phyloP scores from a whole-genome alignment of 2,329 filamentous ascomycete species.

The Penicillium hordei region DNA sequence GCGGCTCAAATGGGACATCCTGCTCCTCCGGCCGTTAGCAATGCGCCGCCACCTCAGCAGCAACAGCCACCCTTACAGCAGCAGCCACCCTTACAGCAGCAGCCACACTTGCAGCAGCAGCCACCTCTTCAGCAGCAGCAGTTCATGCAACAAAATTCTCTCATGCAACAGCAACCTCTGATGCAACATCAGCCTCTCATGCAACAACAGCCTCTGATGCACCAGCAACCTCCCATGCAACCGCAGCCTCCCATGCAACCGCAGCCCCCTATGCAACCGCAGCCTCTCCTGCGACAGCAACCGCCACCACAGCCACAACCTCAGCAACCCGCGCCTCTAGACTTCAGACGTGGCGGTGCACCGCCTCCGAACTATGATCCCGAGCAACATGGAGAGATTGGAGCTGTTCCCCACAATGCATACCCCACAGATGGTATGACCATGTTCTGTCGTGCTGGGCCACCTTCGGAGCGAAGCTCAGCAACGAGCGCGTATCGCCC shows the following conservation, averaged over 20 bases:
- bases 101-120: background rate
- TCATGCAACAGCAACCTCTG: conserved; percentile 36
- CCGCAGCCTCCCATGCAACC: background rate
- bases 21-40: conserved; percentile 50
- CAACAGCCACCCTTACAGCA: conserved; percentile 27
- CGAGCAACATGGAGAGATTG: conserved; percentile 65
- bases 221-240: conserved; percentile 4
- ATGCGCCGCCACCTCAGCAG: conserved; percentile 52
- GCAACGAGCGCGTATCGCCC: conserved; percentile 69
- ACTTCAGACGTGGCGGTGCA: conserved; percentile 41
- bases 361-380: conserved; percentile 50
- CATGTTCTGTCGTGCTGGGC: conserved; percentile 83
- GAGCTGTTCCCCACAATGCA: conserved; percentile 80
- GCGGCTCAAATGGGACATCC: conserved; percentile 67
- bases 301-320: conserved; percentile 7
- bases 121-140: conserved; percentile 18
- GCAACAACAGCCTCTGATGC: conserved; percentile 10
- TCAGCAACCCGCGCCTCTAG: conserved; percentile 40
- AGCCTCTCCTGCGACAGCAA: background rate
- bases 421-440: conserved; percentile 97
- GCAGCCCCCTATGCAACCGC: background rate
- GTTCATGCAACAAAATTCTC: conserved; percentile 10
- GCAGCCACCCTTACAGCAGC: background rate
- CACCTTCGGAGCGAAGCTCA: conserved; percentile 68
- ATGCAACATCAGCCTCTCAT: conserved; percentile 35